phyloP scores from a whole-genome alignment of 495 filamentous ascomycete genomes.

The Aspergillus ellipticus region DNA sequence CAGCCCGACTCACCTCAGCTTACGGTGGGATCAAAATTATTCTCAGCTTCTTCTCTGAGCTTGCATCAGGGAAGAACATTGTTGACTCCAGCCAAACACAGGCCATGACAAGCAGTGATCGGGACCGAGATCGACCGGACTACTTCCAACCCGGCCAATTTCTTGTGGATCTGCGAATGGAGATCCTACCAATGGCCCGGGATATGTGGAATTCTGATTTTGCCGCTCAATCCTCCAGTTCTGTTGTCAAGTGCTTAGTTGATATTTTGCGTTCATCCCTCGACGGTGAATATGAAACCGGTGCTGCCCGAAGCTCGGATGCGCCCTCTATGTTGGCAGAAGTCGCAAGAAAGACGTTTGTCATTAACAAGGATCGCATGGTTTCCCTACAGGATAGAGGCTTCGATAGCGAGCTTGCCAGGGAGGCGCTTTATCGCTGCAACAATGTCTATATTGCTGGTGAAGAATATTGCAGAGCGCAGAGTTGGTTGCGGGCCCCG shows the following conservation, averaged over 20 bases:
- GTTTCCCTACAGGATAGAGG: slow-evolving; percentile 43
- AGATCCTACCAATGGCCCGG: slow-evolving; percentile 72
- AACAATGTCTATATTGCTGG: slow-evolving; percentile 59
- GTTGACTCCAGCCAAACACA: slow-evolving; percentile 66
- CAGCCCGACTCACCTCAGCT: slow-evolving; percentile 49
- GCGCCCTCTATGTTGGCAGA: slow-evolving; percentile 40
- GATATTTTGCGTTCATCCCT: slow-evolving; percentile 79
- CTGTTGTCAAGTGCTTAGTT: slow-evolving; percentile 74
- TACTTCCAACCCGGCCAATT: slow-evolving; percentile 73
- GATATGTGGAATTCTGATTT: slow-evolving; percentile 73
- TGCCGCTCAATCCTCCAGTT: slow-evolving; percentile 68
- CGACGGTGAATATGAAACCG: slow-evolving; percentile 68
- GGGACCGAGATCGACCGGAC: slow-evolving; percentile 57
- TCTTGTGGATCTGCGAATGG: slow-evolving; percentile 79
- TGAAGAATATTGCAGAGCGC: slow-evolving; percentile 69
- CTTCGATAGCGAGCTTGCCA: slow-evolving; percentile 55
- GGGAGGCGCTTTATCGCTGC: slow-evolving; percentile 81
- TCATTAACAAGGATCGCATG: slow-evolving; percentile 46
- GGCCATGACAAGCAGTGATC: slow-evolving; percentile 56
- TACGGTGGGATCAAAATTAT: slow-evolving; percentile 78
- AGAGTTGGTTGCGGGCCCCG: slow-evolving; percentile 38
- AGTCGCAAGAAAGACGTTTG: slow-evolving; percentile 37
- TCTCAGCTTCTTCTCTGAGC: slow-evolving; percentile 70
- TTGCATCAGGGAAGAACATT: slow-evolving; percentile 73
- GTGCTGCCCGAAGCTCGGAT: slow-evolving; percentile 58